Conservation (phyloP, 192 early-diverging fungal genomes). For the Neocallimastix lanati region DNA sequence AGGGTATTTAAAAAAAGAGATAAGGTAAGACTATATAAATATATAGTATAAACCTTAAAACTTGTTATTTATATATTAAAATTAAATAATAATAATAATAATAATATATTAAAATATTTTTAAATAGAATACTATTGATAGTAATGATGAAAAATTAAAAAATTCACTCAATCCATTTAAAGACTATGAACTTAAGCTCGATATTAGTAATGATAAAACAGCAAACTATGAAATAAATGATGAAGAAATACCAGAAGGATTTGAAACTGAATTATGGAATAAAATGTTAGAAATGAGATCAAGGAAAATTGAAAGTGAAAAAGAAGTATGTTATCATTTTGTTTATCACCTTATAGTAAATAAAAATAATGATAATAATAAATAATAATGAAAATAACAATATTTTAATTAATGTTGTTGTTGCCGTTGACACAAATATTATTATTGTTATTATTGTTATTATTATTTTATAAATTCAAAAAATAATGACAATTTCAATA, state of each 20-base stretch:
- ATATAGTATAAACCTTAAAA: too few species aligned
- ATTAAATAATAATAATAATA: too few species aligned
- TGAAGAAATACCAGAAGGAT: slow-evolving; percentile 25
- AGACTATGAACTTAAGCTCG: neutral
- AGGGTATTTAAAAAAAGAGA: slow-evolving; percentile 23
- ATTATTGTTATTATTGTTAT: too few species aligned
- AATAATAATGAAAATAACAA: too few species aligned
- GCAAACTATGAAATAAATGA: slow-evolving; percentile 6
- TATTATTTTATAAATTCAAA: too few species aligned
- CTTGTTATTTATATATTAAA: too few species aligned
- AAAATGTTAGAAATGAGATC: slow-evolving; percentile 26
- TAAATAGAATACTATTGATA: neutral
- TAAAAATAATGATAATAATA: neutral
- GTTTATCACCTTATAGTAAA: too few species aligned
- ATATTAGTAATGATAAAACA: neutral
- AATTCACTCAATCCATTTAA: slow-evolving; percentile 3
- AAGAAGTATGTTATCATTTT: slow-evolving; percentile 18
- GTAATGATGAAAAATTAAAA: slow-evolving; percentile 3
- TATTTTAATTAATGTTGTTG: too few species aligned
- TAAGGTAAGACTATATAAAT: too few species aligned
- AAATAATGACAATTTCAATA: too few species aligned
- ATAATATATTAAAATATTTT: too few species aligned
- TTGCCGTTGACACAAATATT: too few species aligned
- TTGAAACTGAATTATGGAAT: slow-evolving; percentile 18
- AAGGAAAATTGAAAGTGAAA: slow-evolving; percentile 16